These are phyloP conservation scores for Giardia duodenalis DNA, from an alignment of 208 protist species.

Conservation along the genomic window DNA sequence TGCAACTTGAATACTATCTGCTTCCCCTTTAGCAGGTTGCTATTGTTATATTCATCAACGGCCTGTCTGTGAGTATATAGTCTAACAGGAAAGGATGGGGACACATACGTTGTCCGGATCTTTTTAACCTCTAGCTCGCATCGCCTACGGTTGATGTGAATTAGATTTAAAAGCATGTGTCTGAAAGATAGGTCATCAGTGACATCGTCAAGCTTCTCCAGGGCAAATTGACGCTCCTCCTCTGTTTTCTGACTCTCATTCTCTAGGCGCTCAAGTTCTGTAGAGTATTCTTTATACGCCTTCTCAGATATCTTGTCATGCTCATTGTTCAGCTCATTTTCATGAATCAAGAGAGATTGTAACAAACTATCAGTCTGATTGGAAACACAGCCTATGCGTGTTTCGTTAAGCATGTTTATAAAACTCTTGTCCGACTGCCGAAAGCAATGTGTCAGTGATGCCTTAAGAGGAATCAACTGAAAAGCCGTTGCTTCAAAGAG, in stretches of 20 bases:
- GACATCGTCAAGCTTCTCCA: neutral
- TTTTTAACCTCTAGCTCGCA: neutral
- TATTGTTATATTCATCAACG: neutral
- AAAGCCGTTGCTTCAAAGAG: neutral
- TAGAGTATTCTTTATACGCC: neutral
- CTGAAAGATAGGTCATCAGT: neutral
- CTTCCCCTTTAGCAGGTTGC: neutral
- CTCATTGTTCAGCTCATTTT: neutral
- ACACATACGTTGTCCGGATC: neutral
- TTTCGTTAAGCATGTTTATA: slow-evolving; percentile 17
- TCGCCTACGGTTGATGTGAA: neutral
- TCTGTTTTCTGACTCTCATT: neutral
- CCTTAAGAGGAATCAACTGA: neutral
- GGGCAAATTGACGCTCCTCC: neutral
- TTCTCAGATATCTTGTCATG: neutral
- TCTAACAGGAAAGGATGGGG: neutral
- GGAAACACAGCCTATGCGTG: neutral
- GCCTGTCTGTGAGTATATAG: neutral
- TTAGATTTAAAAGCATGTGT: neutral
- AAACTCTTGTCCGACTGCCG: neutral
- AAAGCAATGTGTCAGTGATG: neutral
- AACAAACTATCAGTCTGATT: neutral
- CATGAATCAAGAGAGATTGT: too few species aligned
- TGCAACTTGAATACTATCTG: neutral
- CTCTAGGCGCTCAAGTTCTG: neutral